phyloP scores from a whole-genome alignment of 2,329 filamentous ascomycete genomes.

The Neoascochyta sp. region DNA sequence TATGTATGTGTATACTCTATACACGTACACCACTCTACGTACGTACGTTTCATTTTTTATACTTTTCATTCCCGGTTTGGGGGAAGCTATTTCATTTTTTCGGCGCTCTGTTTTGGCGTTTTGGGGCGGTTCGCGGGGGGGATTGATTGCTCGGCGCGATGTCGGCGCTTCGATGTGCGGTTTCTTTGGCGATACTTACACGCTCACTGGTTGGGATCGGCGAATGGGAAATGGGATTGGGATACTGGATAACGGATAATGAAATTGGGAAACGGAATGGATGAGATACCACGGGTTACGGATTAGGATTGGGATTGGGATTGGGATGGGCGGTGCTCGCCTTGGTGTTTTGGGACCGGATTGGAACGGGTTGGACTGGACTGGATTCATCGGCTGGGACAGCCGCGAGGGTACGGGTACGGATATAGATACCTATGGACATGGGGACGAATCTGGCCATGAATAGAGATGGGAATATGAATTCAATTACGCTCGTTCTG shows the following conservation, averaged over 20 bases:
- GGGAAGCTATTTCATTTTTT: conserved; percentile 32
- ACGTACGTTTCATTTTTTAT: too few species aligned
- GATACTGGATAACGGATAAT: conserved; percentile 1
- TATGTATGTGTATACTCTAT: conserved; percentile 22
- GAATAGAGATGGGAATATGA: too few species aligned
- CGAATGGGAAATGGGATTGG: conserved; percentile 1
- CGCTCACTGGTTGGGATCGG: neutral
- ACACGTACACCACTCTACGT: too few species aligned
- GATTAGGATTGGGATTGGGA: neutral
- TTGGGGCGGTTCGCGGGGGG: conserved; percentile 10
- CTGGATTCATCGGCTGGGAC: too few species aligned
- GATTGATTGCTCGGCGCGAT: conserved; percentile 4
- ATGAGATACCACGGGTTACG: too few species aligned
- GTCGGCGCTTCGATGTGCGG: neutral
- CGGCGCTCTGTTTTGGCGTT: conserved; percentile 7
- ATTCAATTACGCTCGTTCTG: too few species aligned
- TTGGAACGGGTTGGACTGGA: too few species aligned
- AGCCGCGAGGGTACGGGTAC: too few species aligned
- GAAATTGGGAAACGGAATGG: neutral
- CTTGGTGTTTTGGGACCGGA: too few species aligned
- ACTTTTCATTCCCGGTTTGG: conserved; percentile 15
- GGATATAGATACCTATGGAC: conserved; percentile 1
- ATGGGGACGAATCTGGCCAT: too few species aligned
- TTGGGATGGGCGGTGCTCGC: too few species aligned
- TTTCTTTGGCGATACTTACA: too few species aligned